Conservation (phyloP, 257 asterid species). For the Solanum medicagineum region DNA sequence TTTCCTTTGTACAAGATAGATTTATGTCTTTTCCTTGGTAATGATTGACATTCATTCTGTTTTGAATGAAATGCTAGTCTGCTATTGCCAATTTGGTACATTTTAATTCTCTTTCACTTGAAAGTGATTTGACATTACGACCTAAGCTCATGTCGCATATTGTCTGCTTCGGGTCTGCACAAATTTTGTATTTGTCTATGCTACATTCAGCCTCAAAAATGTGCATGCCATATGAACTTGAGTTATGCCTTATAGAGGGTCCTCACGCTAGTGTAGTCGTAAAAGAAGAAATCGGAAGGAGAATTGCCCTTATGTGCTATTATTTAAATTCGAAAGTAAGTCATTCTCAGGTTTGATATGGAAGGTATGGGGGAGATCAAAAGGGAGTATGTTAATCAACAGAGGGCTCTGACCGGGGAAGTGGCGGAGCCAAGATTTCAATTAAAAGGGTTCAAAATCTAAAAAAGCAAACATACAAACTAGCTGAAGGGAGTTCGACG, state of each 20-base stretch:
- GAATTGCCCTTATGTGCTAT: neutral
- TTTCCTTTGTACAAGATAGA: neutral
- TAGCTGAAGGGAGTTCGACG: too few species aligned
- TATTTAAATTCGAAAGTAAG: neutral
- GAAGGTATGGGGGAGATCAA: neutral
- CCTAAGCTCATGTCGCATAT: neutral
- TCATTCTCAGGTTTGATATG: neutral
- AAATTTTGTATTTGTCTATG: neutral
- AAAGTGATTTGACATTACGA: neutral
- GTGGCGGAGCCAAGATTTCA: too few species aligned
- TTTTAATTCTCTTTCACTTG: neutral
- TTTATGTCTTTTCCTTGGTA: neutral
- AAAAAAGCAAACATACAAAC: too few species aligned
- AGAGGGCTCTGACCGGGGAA: neutral
- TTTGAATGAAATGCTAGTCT: neutral
- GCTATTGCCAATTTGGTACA: neutral
- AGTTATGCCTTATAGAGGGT: neutral
- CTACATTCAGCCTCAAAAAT: neutral
- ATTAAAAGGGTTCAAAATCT: too few species aligned
- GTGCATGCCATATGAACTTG: neutral
- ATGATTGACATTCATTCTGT: neutral
- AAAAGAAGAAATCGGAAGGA: neutral
- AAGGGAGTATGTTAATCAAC: neutral
- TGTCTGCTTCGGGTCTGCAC: neutral
- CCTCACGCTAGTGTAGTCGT: neutral